phyloP scores from a whole-genome alignment of 1,284 basidiomycete genomes.

The Boletus semigastroideus region DNA sequence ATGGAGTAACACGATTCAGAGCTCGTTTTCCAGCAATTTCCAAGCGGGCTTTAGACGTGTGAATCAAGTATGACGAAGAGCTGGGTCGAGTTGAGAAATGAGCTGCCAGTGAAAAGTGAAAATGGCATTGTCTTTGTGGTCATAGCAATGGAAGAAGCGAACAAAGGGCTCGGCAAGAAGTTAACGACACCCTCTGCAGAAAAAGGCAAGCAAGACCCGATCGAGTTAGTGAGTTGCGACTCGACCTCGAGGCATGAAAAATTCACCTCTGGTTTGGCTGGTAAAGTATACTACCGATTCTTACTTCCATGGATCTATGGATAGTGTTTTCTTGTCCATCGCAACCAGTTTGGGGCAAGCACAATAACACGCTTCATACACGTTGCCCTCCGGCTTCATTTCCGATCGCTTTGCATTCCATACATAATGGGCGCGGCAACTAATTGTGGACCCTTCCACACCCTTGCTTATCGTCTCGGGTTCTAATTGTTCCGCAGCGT shows the following conservation, averaged over 20 bases:
- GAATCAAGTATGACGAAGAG: too few relatives aligned
- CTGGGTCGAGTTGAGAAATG: too few relatives aligned
- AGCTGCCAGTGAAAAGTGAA: too few relatives aligned
- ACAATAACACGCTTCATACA: conserved; percentile 11
- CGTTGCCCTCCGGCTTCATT: conserved; percentile 26
- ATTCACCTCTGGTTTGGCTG: neutral
- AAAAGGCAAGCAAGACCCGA: neutral
- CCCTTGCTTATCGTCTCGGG: conserved; percentile 6
- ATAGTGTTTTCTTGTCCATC: neutral
- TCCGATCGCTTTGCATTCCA: conserved; percentile 10
- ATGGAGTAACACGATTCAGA: too few relatives aligned
- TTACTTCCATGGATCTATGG: too few relatives aligned
- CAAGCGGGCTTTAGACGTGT: neutral
- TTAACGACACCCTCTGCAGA: neutral
- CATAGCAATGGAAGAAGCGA: neutral
- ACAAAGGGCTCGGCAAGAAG: neutral
- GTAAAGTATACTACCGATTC: neutral
- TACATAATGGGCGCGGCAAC: conserved; percentile 11
- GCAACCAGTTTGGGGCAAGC: neutral
- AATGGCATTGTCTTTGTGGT: neutral
- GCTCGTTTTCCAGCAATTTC: neutral
- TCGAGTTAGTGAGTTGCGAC: too few relatives aligned
- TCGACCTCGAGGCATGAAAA: too few relatives aligned
- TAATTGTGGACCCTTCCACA: conserved; percentile 10
- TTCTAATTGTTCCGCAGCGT: conserved; percentile 10